A percentile compares a stretch with the other conserved stretches of the same genome.
These are phyloP conservation scores for Dendryphion nanum DNA, from an alignment of 2,329 filamentous ascomycete genomes.

Conservation along the genomic window DNA sequence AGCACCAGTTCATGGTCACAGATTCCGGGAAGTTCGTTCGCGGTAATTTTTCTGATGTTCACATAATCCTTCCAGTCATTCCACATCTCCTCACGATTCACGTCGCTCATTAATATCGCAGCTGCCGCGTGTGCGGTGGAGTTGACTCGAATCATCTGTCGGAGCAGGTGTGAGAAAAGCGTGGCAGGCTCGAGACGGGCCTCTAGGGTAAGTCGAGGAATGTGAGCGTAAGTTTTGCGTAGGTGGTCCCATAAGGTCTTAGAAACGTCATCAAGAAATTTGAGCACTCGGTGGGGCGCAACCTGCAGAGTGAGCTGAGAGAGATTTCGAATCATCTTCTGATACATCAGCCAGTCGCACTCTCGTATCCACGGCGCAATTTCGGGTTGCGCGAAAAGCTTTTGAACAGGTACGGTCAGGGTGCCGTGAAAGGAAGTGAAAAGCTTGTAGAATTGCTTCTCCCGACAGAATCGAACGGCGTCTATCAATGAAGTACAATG, in stretches of 20 bases:
- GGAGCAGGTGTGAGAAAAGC: slow-evolving; percentile 81
- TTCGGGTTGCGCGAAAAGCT: slow-evolving; percentile 77
- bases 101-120: slow-evolving; percentile 84
- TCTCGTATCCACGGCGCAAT: slow-evolving; percentile 92
- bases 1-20: slow-evolving; percentile 57
- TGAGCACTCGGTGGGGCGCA: slow-evolving; percentile 81
- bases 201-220: slow-evolving; percentile 79
- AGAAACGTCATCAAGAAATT: slow-evolving; percentile 84
- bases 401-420: slow-evolving; percentile 93
- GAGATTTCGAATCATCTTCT: slow-evolving; percentile 93
- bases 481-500: slow-evolving; percentile 96
- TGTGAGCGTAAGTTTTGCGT: slow-evolving; percentile 77
- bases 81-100: slow-evolving; percentile 94
- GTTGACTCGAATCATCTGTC: slow-evolving; percentile 87
- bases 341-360: slow-evolving; percentile 93
- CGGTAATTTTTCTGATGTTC: slow-evolving; percentile 56
- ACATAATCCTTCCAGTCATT: slow-evolving; percentile 75
- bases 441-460: slow-evolving; percentile 93
- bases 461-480: slow-evolving; percentile 92
- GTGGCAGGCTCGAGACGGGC: slow-evolving; percentile 87
- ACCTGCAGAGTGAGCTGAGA: slow-evolving; percentile 88
- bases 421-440: slow-evolving; percentile 96
- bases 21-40: slow-evolving; percentile 53
- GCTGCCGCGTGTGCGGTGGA: slow-evolving; percentile 90
- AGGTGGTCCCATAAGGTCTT: slow-evolving; percentile 79